A percentile compares a stretch with the other conserved stretches of the same genome.
These are phyloP conservation scores for Linnemannia zychae DNA, from an alignment of 192 early-diverging fungal species.

Conservation along the genomic window DNA sequence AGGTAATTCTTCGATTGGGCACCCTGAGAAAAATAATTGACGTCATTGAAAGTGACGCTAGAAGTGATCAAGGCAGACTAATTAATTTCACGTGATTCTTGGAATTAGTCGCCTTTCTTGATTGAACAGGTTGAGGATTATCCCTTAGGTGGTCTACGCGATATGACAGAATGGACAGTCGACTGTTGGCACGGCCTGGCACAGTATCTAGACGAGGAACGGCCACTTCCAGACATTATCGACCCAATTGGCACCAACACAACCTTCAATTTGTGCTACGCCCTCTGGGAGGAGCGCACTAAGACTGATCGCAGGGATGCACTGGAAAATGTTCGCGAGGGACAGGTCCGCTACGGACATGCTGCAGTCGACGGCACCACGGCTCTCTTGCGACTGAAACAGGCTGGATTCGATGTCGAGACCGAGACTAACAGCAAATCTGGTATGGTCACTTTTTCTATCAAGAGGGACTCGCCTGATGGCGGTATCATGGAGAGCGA, in stretches of 20 bases:
- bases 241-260: slow-evolving; percentile 28
- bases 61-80: background rate
- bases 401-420: slow-evolving; percentile 16
- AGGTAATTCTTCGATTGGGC: slow-evolving; percentile 39
- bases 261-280: slow-evolving; percentile 49
- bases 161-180: slow-evolving; percentile 69
- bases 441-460: slow-evolving; percentile 40
- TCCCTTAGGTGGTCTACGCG: slow-evolving; percentile 76
- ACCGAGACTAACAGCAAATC: slow-evolving; percentile 8
- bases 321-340: background rate
- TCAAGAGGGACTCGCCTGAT: background rate
- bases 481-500: background rate
- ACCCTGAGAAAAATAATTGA: background rate
- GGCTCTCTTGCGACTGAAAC: slow-evolving; percentile 11
- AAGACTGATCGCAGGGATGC: slow-evolving; percentile 3
- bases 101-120: slow-evolving; percentile 76
- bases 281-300: slow-evolving; percentile 35
- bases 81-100: slow-evolving; percentile 21
- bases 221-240: slow-evolving; percentile 15
- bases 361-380: background rate
- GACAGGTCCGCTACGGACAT: slow-evolving; percentile 25
- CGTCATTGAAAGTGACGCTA: background rate
- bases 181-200: slow-evolving; percentile 68
- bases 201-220: slow-evolving; percentile 61
- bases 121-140: slow-evolving; percentile 80